phyloP scores from a whole-genome alignment of 2,329 filamentous ascomycete genomes.

The Penicillium aurantiogriseum region DNA sequence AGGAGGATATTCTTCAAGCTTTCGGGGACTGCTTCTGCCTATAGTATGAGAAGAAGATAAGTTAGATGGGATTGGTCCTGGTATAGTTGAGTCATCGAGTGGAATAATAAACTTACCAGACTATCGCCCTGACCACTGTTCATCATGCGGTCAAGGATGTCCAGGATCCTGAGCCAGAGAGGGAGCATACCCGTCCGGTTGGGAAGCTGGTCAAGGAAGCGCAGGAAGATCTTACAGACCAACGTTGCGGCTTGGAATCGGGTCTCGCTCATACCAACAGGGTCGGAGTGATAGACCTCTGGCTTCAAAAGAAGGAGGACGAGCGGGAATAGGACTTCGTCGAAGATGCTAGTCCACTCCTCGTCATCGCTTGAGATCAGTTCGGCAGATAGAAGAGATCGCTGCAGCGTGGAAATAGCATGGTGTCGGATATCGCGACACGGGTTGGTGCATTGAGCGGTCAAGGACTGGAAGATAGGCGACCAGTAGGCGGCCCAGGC shows the following conservation, averaged over 20 bases:
- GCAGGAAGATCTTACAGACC: conserved; percentile 91
- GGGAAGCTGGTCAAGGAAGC: conserved; percentile 81
- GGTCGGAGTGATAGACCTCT: conserved; percentile 88
- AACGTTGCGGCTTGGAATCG: conserved; percentile 86
- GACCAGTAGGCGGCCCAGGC: conserved; percentile 99
- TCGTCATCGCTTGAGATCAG: conserved; percentile 79
- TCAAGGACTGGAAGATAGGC: conserved; percentile 85
- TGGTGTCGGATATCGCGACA: conserved; percentile 89
- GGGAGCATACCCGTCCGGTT: conserved; percentile 87
- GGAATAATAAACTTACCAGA: conserved; percentile 58
- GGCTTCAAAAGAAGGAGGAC: conserved; percentile 86
- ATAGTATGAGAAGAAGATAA: conserved; percentile 5
- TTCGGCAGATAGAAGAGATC: conserved; percentile 79
- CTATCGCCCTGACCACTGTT: conserved; percentile 91
- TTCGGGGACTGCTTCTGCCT: conserved; percentile 94
- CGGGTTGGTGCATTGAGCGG: conserved; percentile 87
- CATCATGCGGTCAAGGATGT: conserved; percentile 93
- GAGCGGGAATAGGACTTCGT: conserved; percentile 87
- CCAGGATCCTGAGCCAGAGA: conserved; percentile 87
- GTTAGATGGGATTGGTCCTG: not conserved
- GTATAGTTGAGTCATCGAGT: conserved; percentile 7
- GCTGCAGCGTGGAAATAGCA: conserved; percentile 80
- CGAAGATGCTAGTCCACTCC: conserved; percentile 94
- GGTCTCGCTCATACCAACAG: conserved; percentile 91
- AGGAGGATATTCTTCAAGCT: conserved; percentile 94